Evolutionary conservation across 768 basidiomycete species (phyloP), one percentile per base, ranked within the genome.

Genomic region (Suillus ampliporus): DNA sequence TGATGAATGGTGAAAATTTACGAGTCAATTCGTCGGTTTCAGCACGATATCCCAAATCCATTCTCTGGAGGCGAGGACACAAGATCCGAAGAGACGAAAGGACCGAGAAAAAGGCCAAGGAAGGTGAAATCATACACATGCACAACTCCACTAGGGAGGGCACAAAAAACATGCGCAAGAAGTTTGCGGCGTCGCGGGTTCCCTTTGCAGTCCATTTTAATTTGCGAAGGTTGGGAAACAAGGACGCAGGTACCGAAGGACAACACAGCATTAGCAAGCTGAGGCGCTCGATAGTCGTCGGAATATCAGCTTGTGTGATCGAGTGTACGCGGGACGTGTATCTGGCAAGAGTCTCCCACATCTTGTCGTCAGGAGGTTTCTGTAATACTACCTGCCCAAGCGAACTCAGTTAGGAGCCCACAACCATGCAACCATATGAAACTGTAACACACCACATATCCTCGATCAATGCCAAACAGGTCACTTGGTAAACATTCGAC

Each of bases 151-250:
- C 11, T n/a, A 72, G 47, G 7, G 70, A 9, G 21, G 71, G 66
- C n/a, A 72, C 68, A 17, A 69, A 72, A 26, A 68, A 28, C 28
- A 72, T 60, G 21, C 64, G 70, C 40, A 72, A 38, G 44, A 72
- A 65, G 19, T 69, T 68, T 1, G 67, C 51, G 61, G 68, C 69
- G 37, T 58, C 26, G 2, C 60, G 37, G 61, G 73, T 70, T 19
- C 65, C 57, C 28, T 60, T 47, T 10, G 72, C 70, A 34, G 65
- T 66, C 71, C 71, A 72, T 11, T 58, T 63, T 14, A 72, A 37
- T 26, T 60, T 58, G 5, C 34, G 65, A 19, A 74, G 23, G 57
- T 67, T 74, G 0, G 72, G 68, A 31, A 74, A 72, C 51, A 74
- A 66, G 35, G 63, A 35, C 6, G 50, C 47, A 5, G 53, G 40